Percentiles rank a stretch among this genome's conserved stretches.
Conservation (phyloP, 2,329 filamentous ascomycete genomes). For the Cryphonectria parasitica region DNA sequence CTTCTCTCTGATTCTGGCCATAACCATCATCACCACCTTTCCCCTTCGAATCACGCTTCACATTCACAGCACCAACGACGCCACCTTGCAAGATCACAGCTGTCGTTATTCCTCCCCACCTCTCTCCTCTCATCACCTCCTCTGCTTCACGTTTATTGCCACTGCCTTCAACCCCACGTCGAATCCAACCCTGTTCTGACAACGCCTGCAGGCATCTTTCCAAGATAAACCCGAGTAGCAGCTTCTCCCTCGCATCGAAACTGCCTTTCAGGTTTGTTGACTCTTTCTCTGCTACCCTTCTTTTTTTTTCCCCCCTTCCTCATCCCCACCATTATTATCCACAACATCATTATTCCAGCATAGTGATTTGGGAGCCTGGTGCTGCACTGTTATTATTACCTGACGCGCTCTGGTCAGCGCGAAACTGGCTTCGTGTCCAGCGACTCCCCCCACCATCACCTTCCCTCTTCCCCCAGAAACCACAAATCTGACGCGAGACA, state of each 20-base stretch:
- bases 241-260: not conserved
- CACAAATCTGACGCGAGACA: slow-evolving; percentile 8
- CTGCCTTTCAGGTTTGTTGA: not conserved
- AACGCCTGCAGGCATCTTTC: not conserved
- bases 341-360: slow-evolving; percentile 4
- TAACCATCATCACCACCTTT: not conserved
- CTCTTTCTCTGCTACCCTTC: not conserved
- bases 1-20: not conserved
- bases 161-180: not conserved
- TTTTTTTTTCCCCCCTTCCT: not conserved
- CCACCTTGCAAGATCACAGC: not conserved
- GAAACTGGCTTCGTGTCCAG: slow-evolving; percentile 11
- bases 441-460: not conserved
- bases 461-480: not conserved
- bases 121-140: not conserved
- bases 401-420: not conserved
- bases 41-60: not conserved
- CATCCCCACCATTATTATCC: not conserved
- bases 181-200: not conserved
- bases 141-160: not conserved
- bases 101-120: not conserved
- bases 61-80: not conserved
- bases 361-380: not conserved
- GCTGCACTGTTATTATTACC: not conserved
- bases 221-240: not conserved